Conservation (phyloP, 805 yeast species). For the Candida andamanensis region DNA sequence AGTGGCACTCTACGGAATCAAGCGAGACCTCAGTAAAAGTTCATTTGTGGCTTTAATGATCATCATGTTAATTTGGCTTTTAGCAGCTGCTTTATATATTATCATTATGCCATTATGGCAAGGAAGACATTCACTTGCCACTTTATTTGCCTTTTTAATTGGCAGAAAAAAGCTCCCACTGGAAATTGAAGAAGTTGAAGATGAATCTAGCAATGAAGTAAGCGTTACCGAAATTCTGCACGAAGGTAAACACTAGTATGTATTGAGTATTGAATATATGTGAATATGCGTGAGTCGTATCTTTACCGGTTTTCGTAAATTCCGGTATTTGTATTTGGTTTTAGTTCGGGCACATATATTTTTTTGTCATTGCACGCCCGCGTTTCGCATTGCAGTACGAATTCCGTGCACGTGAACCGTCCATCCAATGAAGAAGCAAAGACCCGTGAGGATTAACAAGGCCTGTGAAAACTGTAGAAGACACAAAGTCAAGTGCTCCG, state of each 20-base stretch:
- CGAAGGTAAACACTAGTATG: too few relatives aligned
- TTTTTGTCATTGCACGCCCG: too few relatives aligned
- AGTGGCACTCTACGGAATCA: conserved; percentile 4
- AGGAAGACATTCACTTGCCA: conserved; percentile 5
- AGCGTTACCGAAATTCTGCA: too few relatives aligned
- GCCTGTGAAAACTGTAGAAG: conserved; percentile 15
- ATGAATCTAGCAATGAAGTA: neutral
- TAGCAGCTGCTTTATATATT: conserved; percentile 15
- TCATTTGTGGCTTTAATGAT: conserved; percentile 5
- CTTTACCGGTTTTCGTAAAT: too few relatives aligned
- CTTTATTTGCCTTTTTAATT: neutral
- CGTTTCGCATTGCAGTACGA: too few relatives aligned
- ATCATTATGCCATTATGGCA: conserved; percentile 6
- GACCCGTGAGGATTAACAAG: conserved; percentile 3
- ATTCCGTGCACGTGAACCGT: too few relatives aligned
- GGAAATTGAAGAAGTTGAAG: conserved; percentile 2
- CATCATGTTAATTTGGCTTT: conserved; percentile 19
- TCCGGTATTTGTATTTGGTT: too few relatives aligned
- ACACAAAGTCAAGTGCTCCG: conserved; percentile 12
- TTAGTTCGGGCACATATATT: too few relatives aligned
- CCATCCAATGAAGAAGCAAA: conserved; percentile 4
- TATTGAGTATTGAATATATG: too few relatives aligned
- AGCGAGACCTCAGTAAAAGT: conserved; percentile 2
- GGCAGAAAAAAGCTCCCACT: conserved; percentile 1
- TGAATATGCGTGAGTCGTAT: too few relatives aligned